Evolutionary conservation across 441 rosid species (phyloP), one percentile per base, ranked within the genome.

Genomic region (Cnidoscolus chayamansa): DNA sequence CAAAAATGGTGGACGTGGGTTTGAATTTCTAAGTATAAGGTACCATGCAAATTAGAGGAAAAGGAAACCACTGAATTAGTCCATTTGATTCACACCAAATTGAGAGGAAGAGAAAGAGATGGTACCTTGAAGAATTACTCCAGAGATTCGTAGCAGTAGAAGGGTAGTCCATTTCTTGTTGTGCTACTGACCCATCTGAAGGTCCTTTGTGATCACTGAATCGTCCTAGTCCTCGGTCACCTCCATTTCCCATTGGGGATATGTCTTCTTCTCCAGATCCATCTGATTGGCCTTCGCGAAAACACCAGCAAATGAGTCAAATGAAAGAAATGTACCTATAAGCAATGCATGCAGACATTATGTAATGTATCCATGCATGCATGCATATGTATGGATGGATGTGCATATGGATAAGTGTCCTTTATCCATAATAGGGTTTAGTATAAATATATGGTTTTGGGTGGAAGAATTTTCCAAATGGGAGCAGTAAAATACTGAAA

Each of bases 191-290:
- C 50, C 79, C 82, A 50, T 84, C 84, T 31, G 83, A 68, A 72
- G 73, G 74, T 45, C 81, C 85, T 74, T 79, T 78, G 74, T 79
- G 84, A 77, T 86, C 90, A 58, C 80, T 20, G 61, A 77, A 78
- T 77, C 74, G 69, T 19, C 62, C 75, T 2, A 63, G 63, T 15
- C 76, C 72, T 55, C 72, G 45, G 45, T 83, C 88, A 71, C 40
- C 72, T 63, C 71, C 79, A 25, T 75, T 81, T 35, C 82, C 86
- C 65, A 83, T 76, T 10, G 82, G 81, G 13, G 86, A 83, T 54
- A 81, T 77, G 68, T 88, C 92, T 59, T 90, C 96, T 71, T 90
- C 96, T 56, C 91, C 92, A 37, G 91, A 88, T 70, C 93, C 96
- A 83, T 89, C 96, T 70, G 93, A 71, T 75, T 78, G 82, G 62